Evolutionary conservation across 495 filamentous ascomycete species (phyloP).

Genomic region (Penicillium atrosanguineum): DNA sequence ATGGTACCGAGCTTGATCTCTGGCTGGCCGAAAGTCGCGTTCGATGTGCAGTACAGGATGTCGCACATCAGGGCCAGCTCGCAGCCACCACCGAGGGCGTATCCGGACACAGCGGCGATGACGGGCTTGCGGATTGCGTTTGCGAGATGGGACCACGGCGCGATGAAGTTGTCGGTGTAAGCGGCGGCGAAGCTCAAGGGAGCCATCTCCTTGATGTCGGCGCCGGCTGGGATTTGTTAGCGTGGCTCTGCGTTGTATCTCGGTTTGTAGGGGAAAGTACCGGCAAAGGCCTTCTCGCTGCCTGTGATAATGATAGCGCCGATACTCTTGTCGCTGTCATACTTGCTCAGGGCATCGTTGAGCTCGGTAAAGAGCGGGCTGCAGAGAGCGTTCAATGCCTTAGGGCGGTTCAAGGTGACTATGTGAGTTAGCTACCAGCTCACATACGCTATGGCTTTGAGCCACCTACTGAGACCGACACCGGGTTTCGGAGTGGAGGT

Average conservation of each 20-base stretch:
- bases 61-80: conserved; percentile 98
- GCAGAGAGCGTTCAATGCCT: conserved; percentile 89
- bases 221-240: conserved; percentile 59
- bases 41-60: conserved; percentile 82
- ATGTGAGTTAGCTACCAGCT: conserved; percentile 5
- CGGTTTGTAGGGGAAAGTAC: conserved; percentile 23
- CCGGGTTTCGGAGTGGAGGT: conserved; percentile 80
- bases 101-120: conserved; percentile 89
- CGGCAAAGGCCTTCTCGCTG: conserved; percentile 81
- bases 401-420: conserved; percentile 96
- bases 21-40: conserved; percentile 88
- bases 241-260: neutral
- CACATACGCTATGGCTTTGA: neutral
- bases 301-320: conserved; percentile 85
- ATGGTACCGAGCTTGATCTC: conserved; percentile 94
- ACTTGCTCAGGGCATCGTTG: conserved; percentile 71
- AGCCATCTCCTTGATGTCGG: conserved; percentile 99
- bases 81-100: conserved; percentile 92
- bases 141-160: conserved; percentile 82
- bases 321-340: conserved; percentile 68
- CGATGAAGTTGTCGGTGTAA: conserved; percentile 87
- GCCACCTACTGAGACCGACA: conserved; percentile 74
- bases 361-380: conserved; percentile 86
- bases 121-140: conserved; percentile 84
- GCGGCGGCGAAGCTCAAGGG: conserved; percentile 81